Base-by-base conservation (phyloP, 768 basidiomycete genomes). In the Strobilomyces confusus region DNA sequence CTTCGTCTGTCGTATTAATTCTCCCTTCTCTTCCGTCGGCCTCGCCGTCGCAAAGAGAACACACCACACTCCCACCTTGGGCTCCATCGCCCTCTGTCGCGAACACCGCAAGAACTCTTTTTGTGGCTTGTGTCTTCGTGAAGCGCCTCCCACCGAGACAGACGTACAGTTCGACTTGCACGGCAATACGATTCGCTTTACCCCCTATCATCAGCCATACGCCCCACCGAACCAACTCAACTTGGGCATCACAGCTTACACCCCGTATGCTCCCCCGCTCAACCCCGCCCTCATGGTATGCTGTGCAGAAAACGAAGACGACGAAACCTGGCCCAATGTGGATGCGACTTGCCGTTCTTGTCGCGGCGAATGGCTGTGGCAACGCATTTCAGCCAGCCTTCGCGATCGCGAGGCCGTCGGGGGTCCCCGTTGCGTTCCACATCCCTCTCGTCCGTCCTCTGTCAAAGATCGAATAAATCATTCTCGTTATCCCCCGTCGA, bases 271-370 rank as follows among this genome's bases (percentile, higher is more conserved):
- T 1, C 55, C 55, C 14, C 57, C 59, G 45, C 36, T 68, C 25
- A 63, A 66, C 32, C 67, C 68, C 25, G 59, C 66, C 6, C 53
- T 66, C 37, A 69, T 72, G 56, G 75, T 82, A 12, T 78, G 74
- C 29, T 79, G 81, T 54, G 69, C 79, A 5, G 86, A 87, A 61
- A 89, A 89, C 62, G 87, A 88, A 55, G 88, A 90, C 66, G 78
- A 82, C 17, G 80, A 83, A 13, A 77, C 80, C 0, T 89, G 84
- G 78, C 81, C 83, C 0, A 75, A 74, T 7, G 76, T 86, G 12
- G 80, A 83, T 29, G 75, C 84, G 2, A 89, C 88, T 9, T 91
- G 88, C 65, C 77, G 81, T 37, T 70, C 69, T 43, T 91, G 89
- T 65, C 78, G 88, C 33, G 65, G 64, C 3, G 87, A 90, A 65